Evolutionary conservation across 2,329 filamentous ascomycete genomes (phyloP), one percentile per base, ranked within the genome.

Genomic region (Colletotrichum orbiculare): DNA sequence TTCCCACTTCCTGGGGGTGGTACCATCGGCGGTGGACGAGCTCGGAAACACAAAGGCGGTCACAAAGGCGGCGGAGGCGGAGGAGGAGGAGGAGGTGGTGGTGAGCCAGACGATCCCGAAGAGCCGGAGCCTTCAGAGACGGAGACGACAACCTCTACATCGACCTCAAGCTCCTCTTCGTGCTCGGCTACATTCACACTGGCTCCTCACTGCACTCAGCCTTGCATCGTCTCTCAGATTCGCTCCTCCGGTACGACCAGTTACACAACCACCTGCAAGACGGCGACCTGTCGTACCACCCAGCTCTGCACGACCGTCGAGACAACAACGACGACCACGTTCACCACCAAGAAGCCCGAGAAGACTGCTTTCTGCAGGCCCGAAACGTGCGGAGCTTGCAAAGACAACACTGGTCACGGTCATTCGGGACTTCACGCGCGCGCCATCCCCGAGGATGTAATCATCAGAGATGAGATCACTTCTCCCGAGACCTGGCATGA

Each of bases 151-250:
- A 33, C 57, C 6, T 37, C 52, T 2, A 53, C 45, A 10, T 53
- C 50, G 7, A 46, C n/a, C 2, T 59, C 58, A 4, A 66, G 54
- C 17, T 53, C 50, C 11, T 58, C 66, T 2, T 66, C 63, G 3
- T 68, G 66, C 50, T 42, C 66, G 6, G 33, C 15, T 13, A 54
- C 56, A 4, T 63, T 59, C 46, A 66, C 66, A 6, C 9, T 68
- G 15, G 66, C 66, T 9, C 66, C 66, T 38, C 54, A 68, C 37
- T 68, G 66, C 50, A 66, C 66, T 8, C 66, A 62, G n/a, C 54
- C 59, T 9, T 68, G 63, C 42, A 49, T 62, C 12, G 66, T 68
- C 35, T 53, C 54, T 7, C 58, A 50, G 1, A 46, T 68, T 6
- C 55, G 50, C 9, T 42, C 33, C 11, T 39, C 45, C 8, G 66